Evolutionary conservation across 805 yeast species (phyloP), one percentile per base, ranked within the genome.

Genomic region (Teunomyces kruisii): DNA sequence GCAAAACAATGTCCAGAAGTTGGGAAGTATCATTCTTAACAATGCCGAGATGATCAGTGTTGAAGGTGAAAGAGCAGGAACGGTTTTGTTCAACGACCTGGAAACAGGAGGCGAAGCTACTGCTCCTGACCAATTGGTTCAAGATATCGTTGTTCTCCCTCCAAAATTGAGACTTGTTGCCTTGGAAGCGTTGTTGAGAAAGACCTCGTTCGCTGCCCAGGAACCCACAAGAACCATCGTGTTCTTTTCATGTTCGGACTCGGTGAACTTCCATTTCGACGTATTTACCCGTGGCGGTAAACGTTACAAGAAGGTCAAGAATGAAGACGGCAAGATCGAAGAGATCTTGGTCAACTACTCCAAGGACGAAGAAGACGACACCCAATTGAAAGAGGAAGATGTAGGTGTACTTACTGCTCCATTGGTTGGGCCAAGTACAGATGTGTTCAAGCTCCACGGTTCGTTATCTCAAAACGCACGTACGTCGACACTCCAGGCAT

Each of bases 41-140:
- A 74, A 86, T 50, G 90, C 97, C 2, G 82, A 86, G 55, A 74
- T 88, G 75, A 79, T 90, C 8, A 73, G 80, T 4, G 63, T 68
- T 5, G 75, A 67, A 30, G 53, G 48, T 3, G 49, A 51, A 5
- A 40, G 52, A 6, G 50, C 49, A 17, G 62, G 61, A 7, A 52
- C 62, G 2, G 58, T 67, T 4, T 59, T 62, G 32, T 72, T 70
- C 37, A 65, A 63, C 32, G 55, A 61, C 37, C 63, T 61, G 5
- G 39, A 30, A 10, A 42, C 37, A 4, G 36, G 43, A 12, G 55
- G 54, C 4, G 48, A 43, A 29, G 59, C 58, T 46, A 53, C 79
- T 3, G 97, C 94, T 0, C 99, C 99, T 1, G 96, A 88, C 59
- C 99, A 94, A 67, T 76, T 94, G 55, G 62, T 80, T 4, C 98